A percentile compares a stretch with the other conserved stretches of the same genome.
Conservation (phyloP, 768 basidiomycete genomes). For the Ramaria rubella region DNA sequence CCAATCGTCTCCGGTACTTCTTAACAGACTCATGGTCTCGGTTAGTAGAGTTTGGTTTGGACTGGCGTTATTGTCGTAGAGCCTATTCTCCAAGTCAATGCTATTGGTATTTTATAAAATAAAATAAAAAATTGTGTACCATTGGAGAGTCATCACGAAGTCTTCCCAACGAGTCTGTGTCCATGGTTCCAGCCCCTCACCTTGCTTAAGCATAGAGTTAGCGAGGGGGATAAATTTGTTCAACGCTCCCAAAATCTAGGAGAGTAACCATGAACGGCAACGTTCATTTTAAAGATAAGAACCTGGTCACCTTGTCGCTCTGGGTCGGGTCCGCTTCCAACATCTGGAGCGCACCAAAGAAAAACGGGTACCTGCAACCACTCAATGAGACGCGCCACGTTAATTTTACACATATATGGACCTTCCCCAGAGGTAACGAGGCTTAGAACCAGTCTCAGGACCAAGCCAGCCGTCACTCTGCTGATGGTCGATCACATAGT, state of each 20-base stretch:
- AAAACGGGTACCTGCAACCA: constrained; percentile 32
- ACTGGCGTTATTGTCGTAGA: constrained; percentile 48
- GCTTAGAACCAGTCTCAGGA: constrained; percentile 47
- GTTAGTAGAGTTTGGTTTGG: constrained; percentile 42
- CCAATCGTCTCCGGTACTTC: constrained; percentile 48
- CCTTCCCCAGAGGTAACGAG: constrained; percentile 50
- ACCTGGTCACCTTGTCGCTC: constrained; percentile 36
- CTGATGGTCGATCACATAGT: constrained; percentile 46
- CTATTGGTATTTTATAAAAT: not conserved
- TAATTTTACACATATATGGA: no score
- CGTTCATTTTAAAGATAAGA: not conserved
- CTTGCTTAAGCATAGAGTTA: constrained; percentile 46
- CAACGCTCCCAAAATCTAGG: constrained; percentile 27
- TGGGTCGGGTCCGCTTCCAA: constrained; percentile 40
- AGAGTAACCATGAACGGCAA: not conserved
- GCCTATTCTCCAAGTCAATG: constrained; percentile 27
- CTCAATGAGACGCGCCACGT: no score
- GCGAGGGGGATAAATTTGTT: constrained; percentile 48
- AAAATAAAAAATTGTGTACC: constrained; percentile 27
- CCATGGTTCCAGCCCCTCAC: constrained; percentile 49
- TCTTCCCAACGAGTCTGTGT: constrained; percentile 52
- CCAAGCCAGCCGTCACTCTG: constrained; percentile 52
- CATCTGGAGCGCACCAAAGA: constrained; percentile 55
- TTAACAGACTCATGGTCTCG: constrained; percentile 48
- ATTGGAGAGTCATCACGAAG: constrained; percentile 49